Conservation (phyloP, 78 protist species). For the Dictyostelium brefeldianum region DNA sequence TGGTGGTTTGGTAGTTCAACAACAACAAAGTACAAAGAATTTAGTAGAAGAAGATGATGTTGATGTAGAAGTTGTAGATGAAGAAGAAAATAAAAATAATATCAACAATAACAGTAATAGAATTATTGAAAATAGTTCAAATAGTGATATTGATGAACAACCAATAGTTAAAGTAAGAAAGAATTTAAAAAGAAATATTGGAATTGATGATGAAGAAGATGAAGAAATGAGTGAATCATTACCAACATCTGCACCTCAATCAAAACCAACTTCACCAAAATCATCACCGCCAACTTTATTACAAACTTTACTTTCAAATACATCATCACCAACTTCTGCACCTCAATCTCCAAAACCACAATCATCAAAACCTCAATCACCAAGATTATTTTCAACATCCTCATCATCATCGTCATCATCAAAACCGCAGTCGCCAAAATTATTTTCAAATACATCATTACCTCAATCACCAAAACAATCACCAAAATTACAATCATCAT, state of each 20-base stretch:
- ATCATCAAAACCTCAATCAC: background rate
- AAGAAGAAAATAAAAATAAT: background rate
- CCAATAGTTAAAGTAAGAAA: background rate
- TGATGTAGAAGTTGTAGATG: constrained; percentile 46
- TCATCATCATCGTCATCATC: background rate
- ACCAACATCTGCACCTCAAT: background rate
- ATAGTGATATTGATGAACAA: background rate
- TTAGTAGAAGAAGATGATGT: constrained; percentile 54
- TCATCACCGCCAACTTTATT: background rate
- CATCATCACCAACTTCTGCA: background rate
- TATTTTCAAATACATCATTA: background rate
- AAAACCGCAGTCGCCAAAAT: background rate
- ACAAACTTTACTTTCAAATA: background rate
- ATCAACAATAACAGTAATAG: background rate
- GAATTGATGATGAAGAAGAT: constrained; percentile 24
- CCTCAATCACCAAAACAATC: background rate
- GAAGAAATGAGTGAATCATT: background rate
- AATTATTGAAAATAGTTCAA: background rate
- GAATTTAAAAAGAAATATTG: background rate
- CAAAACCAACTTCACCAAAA: background rate
- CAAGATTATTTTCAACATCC: background rate
- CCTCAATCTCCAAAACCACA: background rate
- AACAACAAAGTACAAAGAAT: background rate
- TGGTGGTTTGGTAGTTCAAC: background rate
- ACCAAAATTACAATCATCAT: background rate